Base-by-base conservation (phyloP, 352 stramenopile species). In the Globisporangium carolinianum region DNA sequence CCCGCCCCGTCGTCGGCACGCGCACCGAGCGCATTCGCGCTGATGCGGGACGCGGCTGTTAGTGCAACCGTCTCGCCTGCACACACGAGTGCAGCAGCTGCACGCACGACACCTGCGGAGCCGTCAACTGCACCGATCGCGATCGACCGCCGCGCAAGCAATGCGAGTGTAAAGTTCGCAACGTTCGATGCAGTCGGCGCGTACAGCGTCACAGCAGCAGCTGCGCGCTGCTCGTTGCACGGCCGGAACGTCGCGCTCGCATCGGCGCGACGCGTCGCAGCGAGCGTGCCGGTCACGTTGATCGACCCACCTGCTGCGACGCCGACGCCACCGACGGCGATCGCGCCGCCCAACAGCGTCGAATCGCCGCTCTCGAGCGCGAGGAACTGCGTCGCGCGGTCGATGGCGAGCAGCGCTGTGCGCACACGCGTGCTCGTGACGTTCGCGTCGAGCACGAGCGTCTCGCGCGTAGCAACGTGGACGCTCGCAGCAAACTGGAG, bases 1-100 rank as follows among this genome's bases (percentile, higher is more conserved):
- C 83, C 83, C 11, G 73, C 68, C 3, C 83, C 83, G 49, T 91
- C 80, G 37, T 89, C 87, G 1, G 83, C 72, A 6, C 78, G 63
- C 38, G 82, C 73, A 12, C 83, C 83, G 47, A 75, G 77, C 5
- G 80, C 83, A 57, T 82, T 86, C 5, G 80, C 70, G 36, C 74
- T 78, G 8, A 92, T 62, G 17, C 76, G 58, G 0, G 78, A 83
- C 0, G 62, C 61, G 36, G 46, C 55, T 0, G 68, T 74, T 5
- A 92, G 60, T 36, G 77, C 58, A 24, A 92, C 75, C 1, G 64
- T 64, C 17, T 79, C 62, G 5, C 68, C 66, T 9, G 80, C 78
- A 53, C 83, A 92, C 5, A 92, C 17, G 18, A 89, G 66, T 7
- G 87, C 68, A 3, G 83, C 76, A 15, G 77, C 79, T n/a, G 67